These are phyloP conservation scores for Acrocalymma vagum DNA, from an alignment of 2,329 filamentous ascomycete genomes.

Conservation along the genomic window DNA sequence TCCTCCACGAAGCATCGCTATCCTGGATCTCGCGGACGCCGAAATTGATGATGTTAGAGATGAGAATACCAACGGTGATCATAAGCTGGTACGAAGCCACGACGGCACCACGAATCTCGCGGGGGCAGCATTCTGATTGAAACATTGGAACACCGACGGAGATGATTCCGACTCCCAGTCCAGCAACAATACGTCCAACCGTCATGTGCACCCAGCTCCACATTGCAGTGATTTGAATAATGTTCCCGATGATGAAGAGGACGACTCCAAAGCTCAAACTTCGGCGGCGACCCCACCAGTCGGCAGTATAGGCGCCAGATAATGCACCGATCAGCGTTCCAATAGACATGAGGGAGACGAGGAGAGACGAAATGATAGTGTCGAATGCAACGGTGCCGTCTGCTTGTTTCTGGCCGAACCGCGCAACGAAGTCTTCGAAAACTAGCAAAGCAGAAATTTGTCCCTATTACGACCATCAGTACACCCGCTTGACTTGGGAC, in stretches of 20 bases:
- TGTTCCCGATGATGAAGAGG: conserved; percentile 52
- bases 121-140: conserved; percentile 70
- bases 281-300: conserved; percentile 58
- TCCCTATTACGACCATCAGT: conserved; percentile 19
- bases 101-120: conserved; percentile 69
- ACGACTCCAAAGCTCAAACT: conserved; percentile 60
- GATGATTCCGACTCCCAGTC: conserved; percentile 54
- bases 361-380: conserved; percentile 54
- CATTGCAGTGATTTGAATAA: conserved; percentile 54
- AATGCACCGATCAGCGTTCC: conserved; percentile 54
- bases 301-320: conserved; percentile 58
- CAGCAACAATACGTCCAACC: conserved; percentile 53
- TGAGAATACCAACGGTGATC: conserved; percentile 53
- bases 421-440: conserved; percentile 61
- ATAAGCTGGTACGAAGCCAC: conserved; percentile 61
- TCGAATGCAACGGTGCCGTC: conserved; percentile 51
- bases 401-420: conserved; percentile 60
- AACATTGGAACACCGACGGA: conserved; percentile 72
- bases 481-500: neutral
- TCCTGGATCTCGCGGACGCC: conserved; percentile 55
- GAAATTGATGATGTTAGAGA: conserved; percentile 41
- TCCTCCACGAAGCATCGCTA: conserved; percentile 44
- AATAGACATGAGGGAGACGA: conserved; percentile 44
- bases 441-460: conserved; percentile 50
- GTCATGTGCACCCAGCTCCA: conserved; percentile 57